A percentile compares a stretch with the other conserved stretches of the same genome.
These are phyloP conservation scores for Vitis rotundifolia DNA, from an alignment of 164 flowering plant species.

Conservation along the genomic window DNA sequence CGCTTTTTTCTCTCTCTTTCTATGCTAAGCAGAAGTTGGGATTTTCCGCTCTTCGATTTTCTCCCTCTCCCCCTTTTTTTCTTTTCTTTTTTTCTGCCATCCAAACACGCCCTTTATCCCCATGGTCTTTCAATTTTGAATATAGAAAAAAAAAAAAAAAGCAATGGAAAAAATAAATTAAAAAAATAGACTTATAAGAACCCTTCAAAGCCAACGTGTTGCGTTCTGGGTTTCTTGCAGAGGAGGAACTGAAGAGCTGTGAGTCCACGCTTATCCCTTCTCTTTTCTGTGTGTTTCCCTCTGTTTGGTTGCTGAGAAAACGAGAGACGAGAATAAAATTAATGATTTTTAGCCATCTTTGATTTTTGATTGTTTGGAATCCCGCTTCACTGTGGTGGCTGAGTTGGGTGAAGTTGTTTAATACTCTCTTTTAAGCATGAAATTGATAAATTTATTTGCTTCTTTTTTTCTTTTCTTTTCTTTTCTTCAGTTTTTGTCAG, in stretches of 20 bases:
- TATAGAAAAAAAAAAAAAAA: not conserved
- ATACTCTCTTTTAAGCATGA: not conserved
- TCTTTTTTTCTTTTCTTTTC: not conserved
- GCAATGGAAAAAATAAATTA: not conserved
- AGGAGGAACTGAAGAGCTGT: not conserved
- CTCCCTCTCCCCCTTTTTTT: too few species aligned
- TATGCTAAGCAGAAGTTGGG: too few species aligned
- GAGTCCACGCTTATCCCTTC: conserved; percentile 3
- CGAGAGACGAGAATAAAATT: not conserved
- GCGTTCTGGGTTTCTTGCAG: not conserved
- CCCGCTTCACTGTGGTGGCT: not conserved
- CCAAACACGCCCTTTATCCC: too few species aligned
- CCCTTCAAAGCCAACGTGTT: not conserved
- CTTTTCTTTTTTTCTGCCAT: too few species aligned
- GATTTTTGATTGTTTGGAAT: not conserved
- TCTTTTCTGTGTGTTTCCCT: not conserved
- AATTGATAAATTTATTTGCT: not conserved
- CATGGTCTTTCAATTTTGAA: conserved; percentile 8
- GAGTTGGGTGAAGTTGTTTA: not conserved
- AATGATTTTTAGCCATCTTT: not conserved
- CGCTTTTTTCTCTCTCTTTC: too few species aligned
- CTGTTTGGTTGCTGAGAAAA: conserved; percentile 10
- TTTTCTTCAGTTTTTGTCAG: not conserved
- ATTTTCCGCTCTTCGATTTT: too few species aligned
- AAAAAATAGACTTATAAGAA: not conserved